Evolutionary conservation across 257 asterid species (phyloP), one percentile per base, ranked within the genome.

Genomic region (Ocimum tenuiflorum): DNA sequence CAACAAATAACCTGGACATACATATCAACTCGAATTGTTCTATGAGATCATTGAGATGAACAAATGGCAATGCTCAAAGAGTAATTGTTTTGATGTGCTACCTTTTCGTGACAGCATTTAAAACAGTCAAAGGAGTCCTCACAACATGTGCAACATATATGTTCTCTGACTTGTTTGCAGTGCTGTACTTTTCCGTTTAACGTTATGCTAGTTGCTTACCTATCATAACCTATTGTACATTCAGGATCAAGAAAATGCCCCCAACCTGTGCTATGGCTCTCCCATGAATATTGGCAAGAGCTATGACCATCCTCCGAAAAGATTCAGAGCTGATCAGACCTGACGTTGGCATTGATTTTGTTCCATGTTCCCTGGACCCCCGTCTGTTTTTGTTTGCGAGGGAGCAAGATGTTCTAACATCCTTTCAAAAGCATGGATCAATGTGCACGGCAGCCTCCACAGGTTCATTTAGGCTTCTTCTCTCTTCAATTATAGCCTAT

Each of bases 261-360:
- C 73, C 43, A 51, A 67, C 52, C 46, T 77, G 43, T 70, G 46
- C 24, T 66, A 73, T 57, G 69, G 59, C 57, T 72, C 60, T 48
- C 62, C 68, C 43, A 42, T 59, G 31, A 63, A 70, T 45, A 55
- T 46, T 8, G 15, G 63, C 38, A 72, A 69, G 65, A 69, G 63
- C 42, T 68, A 60, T 23, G 80, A 68, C 49, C 83, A 68, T 43
- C 65, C 80, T 46, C 79, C 50, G 67, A 84, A 86, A 78, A 78
- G 77, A 81, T 79, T 46, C 31, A 84, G 80, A 70, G 75, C 69
- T 22, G 73, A 77, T 39, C 52, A 74, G 31, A 68, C 75, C 66
- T 81, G 79, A 74, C 24, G 10, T 31, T 39, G 56, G 31, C 14
- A 3, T 41, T n/a, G 17, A 11, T 36, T 65, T 50, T 53, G 24